A percentile compares a stretch with the other conserved stretches of the same genome.
These are phyloP conservation scores for Lepidopterella palustris DNA, from an alignment of 495 filamentous ascomycete species.

Conservation along the genomic window DNA sequence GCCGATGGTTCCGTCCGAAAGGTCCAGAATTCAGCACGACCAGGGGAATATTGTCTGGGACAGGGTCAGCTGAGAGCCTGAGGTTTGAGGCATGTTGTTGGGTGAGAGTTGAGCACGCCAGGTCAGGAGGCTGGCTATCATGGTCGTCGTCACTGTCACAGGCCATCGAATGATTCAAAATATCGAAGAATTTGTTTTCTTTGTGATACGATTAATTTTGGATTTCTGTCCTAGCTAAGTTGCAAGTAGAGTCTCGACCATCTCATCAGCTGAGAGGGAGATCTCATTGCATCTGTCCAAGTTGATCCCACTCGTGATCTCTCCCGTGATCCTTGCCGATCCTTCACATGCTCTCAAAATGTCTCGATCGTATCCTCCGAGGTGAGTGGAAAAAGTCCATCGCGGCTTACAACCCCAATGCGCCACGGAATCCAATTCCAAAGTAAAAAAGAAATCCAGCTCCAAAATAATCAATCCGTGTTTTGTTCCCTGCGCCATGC, in stretches of 20 bases:
- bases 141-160: background rate
- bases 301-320: background rate
- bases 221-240: background rate
- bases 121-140: background rate
- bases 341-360: background rate
- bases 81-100: background rate
- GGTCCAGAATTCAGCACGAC: background rate
- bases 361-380: background rate
- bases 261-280: background rate
- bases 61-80: background rate
- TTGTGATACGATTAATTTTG: background rate
- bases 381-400: constrained; percentile 7
- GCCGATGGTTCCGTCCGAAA: background rate
- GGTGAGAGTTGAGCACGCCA: background rate
- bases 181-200: background rate
- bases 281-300: background rate
- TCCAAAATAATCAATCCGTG: background rate
- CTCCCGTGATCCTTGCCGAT: background rate
- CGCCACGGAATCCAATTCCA: background rate
- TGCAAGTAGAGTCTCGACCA: background rate
- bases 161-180: background rate
- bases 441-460: background rate
- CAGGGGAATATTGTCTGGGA: background rate
- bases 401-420: background rate
- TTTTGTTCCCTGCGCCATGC: background rate